Evolutionary conservation across 257 asterid species (phyloP).

Genomic region (Solanum peruvianum): DNA sequence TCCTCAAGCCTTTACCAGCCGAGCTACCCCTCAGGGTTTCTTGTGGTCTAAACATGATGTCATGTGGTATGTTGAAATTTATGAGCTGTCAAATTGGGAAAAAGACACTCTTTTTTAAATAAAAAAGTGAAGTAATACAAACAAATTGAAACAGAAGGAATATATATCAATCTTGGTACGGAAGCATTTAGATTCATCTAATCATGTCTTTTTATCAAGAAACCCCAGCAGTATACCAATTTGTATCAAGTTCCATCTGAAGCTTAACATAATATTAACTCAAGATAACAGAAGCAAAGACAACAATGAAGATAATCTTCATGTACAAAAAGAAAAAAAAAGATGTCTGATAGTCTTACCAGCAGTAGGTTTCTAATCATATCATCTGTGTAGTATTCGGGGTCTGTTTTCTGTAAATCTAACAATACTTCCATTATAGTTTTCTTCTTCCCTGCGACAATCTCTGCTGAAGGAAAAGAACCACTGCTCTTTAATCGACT

Average conservation of each 20-base stretch:
- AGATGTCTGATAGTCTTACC: slow-evolving; percentile 4
- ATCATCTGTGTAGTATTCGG: slow-evolving; percentile 34
- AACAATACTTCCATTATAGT: slow-evolving; percentile 40
- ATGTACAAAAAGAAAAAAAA: neutral
- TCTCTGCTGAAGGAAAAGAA: neutral
- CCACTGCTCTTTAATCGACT: neutral
- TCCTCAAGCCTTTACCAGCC: too few relatives aligned
- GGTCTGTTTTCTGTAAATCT: slow-evolving; percentile 32
- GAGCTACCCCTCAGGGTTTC: neutral
- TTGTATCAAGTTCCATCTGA: neutral
- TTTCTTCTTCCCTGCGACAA: neutral
- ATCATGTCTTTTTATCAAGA: neutral
- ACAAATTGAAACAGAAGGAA: neutral
- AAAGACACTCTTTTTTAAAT: neutral
- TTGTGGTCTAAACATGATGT: neutral
- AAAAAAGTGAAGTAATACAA: neutral
- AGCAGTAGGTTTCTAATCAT: slow-evolving; percentile 20
- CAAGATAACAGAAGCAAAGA: neutral
- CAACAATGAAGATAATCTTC: neutral
- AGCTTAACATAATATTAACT: neutral
- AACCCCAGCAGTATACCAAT: neutral
- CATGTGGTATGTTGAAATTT: neutral
- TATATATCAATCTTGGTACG: neutral
- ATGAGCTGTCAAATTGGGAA: neutral
- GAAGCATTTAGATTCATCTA: neutral